These are phyloP conservation scores for Aspergillus hortae DNA, from an alignment of 2,329 filamentous ascomycete genomes.

Conservation along the genomic window DNA sequence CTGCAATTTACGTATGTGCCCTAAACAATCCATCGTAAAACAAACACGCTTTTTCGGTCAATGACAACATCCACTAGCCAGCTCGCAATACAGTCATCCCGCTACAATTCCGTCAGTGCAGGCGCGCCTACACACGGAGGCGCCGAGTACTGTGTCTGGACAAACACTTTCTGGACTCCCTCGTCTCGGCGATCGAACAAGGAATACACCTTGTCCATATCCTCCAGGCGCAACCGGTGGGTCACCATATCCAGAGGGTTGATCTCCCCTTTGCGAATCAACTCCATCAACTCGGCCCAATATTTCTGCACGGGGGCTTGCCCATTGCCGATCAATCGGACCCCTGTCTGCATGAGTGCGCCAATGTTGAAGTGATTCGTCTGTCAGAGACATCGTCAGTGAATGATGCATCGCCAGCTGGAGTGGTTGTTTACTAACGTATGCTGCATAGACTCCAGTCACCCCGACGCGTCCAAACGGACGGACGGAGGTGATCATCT, in stretches of 20 bases:
- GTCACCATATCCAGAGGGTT: conserved; percentile 78
- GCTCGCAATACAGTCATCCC: no score
- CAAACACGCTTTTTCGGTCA: no score
- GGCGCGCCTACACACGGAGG: conserved; percentile 51
- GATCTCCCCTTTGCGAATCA: conserved; percentile 65
- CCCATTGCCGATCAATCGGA: conserved; percentile 69
- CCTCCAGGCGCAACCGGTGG: conserved; percentile 71
- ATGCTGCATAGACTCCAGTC: conserved; percentile 67
- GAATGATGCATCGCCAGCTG: background rate
- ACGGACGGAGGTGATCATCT: conserved; percentile 52
- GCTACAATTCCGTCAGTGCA: conserved; percentile 37
- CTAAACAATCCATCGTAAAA: no score
- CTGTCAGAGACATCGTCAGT: conserved; percentile 30
- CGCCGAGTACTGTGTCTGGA: conserved; percentile 56
- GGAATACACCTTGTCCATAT: conserved; percentile 64
- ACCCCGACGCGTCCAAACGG: conserved; percentile 66
- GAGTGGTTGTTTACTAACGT: conserved; percentile 39
- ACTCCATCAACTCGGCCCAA: conserved; percentile 71
- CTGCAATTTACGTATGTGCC: no score
- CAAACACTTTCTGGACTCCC: conserved; percentile 79
- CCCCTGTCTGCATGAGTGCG: conserved; percentile 79
- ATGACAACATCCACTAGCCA: no score
- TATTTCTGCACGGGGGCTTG: conserved; percentile 76
- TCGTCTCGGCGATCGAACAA: conserved; percentile 53
- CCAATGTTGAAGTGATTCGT: conserved; percentile 83